These are phyloP conservation scores for Leishmania lainsoni DNA, from an alignment of 208 protist genomes.

Conservation along the genomic window DNA sequence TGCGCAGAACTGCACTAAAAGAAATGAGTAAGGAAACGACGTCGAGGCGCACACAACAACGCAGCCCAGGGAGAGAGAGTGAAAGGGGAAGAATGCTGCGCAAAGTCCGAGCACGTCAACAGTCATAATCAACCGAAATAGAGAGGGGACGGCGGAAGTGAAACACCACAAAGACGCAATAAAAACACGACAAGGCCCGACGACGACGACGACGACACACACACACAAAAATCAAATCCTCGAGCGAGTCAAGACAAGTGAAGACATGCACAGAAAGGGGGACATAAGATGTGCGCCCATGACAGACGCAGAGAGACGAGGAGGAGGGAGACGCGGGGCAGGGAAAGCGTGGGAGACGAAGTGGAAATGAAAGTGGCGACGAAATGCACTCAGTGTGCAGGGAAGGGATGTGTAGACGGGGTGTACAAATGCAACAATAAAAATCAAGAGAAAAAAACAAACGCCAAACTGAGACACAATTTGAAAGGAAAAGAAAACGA, in stretches of 20 bases:
- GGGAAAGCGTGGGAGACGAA: neutral
- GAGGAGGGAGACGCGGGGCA: neutral
- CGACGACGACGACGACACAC: no score
- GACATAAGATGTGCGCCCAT: neutral
- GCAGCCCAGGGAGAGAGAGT: neutral
- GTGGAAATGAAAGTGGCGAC: neutral
- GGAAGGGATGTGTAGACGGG: neutral
- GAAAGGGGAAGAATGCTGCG: neutral
- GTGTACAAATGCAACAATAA: neutral
- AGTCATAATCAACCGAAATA: neutral
- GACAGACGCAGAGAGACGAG: neutral
- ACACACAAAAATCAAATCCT: neutral
- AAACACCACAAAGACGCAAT: neutral
- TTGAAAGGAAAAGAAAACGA: conserved; percentile 6
- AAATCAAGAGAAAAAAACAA: conserved; percentile 8
- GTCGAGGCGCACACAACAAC: neutral
- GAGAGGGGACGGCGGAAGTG: neutral
- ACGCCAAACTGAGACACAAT: neutral
- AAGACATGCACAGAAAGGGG: conserved; percentile 8
- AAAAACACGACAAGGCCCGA: neutral
- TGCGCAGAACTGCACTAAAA: neutral
- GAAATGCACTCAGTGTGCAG: neutral
- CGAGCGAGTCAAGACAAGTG: conserved; percentile 7
- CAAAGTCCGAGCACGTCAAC: neutral
- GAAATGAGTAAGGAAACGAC: no score